Base-by-base conservation (phyloP, 2,329 filamentous ascomycete genomes). In the Coniosporium tulheliwenetii region DNA sequence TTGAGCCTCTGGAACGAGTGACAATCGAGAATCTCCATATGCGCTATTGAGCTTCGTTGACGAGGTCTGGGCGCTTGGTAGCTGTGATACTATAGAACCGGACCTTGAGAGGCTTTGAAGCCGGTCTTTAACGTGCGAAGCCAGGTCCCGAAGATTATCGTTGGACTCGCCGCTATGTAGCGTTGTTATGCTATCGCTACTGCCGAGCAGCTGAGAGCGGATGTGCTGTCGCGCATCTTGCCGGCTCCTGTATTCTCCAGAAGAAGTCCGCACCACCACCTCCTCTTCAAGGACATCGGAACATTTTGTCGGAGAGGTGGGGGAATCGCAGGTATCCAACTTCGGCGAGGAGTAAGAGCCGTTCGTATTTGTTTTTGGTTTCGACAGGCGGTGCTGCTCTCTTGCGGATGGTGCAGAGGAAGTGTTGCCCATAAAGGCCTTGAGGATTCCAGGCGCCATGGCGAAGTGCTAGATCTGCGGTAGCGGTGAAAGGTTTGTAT, bases 1-100 rank as follows among this genome's bases (percentile, higher is more conserved):
- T 13, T 55, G 50, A 34, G 53, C 50, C 19, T 50, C 53, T 3
- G 55, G 53, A 13, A 46, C 48, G 19, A 57, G 45, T 4, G 60
- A 61, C 16, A 53, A 36, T 38, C 53, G 52, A 19, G 55, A 55
- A 34, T 52, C 47, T 13, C 12, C 35, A 19, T 49, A 37, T 16
- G 52, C 39, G 37, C 49, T 50, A 30, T 42, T 43, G 39, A 55
- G 46, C 45, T 48, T 52, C n/a, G 48, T 44, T 8, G 48, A 42
- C 3, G 55, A 52, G 15, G 44, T 47, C 29, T 47, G 48, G 29
- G 38, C 50, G 43, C 47, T 50, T 1, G 46, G 47, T 30, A 52
- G 49, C 33, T 51, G 51, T 13, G 55, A 55, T n/a, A 47, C 37
- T 37, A 47, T 43, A 10, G 48, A 48, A 30, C 45, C 45, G 9